A percentile compares a stretch with the other conserved stretches of the same genome.
phyloP scores from a whole-genome alignment of 495 filamentous ascomycete species.

The Aspergillus hancockii region DNA sequence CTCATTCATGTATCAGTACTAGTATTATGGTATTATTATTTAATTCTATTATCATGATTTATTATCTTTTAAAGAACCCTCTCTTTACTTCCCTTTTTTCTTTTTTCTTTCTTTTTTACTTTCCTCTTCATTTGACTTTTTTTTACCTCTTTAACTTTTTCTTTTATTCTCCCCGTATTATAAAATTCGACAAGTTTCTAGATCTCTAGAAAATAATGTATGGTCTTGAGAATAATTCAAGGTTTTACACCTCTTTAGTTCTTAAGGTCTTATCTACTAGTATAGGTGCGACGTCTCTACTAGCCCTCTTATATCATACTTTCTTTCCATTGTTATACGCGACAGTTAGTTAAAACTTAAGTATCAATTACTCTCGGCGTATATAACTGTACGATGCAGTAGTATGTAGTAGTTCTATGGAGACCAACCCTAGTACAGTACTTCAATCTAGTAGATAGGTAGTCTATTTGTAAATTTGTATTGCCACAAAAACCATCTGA shows the following conservation, averaged over 20 bases:
- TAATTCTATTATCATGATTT: slow-evolving; percentile 5
- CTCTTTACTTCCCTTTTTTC: neutral
- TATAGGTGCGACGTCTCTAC: slow-evolving; percentile 4
- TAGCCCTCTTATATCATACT: slow-evolving; percentile 14
- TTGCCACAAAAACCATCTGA: neutral
- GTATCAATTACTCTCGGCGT: neutral
- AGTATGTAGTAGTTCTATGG: neutral
- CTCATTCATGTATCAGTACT: slow-evolving; percentile 5
- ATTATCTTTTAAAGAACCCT: neutral
- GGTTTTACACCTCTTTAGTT: neutral
- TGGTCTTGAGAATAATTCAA: neutral
- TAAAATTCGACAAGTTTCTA: neutral
- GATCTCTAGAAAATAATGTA: neutral
- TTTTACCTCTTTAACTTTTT: neutral
- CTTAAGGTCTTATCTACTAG: neutral
- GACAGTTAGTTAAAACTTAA: neutral
- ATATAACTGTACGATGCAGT: no score
- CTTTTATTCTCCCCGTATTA: neutral
- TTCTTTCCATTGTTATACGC: slow-evolving; percentile 4
- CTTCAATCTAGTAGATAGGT: neutral
- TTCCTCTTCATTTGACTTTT: neutral
- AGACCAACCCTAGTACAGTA: neutral
- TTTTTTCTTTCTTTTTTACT: neutral
- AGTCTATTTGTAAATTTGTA: neutral
- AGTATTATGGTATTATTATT: slow-evolving; percentile 8